Base-by-base conservation (phyloP, 2,329 filamentous ascomycete species). In the Elsinoe necatrix region DNA sequence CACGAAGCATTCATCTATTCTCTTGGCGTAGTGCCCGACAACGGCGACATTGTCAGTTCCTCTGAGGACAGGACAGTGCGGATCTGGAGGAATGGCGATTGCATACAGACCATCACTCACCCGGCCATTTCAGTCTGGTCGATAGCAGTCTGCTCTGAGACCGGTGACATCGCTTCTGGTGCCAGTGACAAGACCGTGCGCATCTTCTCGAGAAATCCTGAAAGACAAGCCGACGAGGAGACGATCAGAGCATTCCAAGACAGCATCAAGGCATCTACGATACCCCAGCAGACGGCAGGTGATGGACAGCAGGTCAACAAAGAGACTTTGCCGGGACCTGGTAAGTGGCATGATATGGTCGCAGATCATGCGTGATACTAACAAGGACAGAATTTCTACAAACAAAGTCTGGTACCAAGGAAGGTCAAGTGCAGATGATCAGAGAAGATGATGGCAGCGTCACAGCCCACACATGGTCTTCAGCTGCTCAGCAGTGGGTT, bases 1-100 rank as follows among this genome's bases (percentile, higher is more conserved):
- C 95, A 98, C 65, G 90, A 95, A 57, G 95, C 86, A 67, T 98
- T 95, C 68, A 93, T 98, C 58, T 98, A 98, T 71, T 86, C 87
- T 5, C 74, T 98, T 12, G 79, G 86, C 1, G 79, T 81, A 20
- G 74, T 95, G 8, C 87, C 92, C 0, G 48, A 52, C 4, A 84
- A 86, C 0, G 92, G 92, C 4, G 90, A 96, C 67, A 77, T 98
- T 27, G 86, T 95, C 50, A 97, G 92, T 69, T 84, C 89, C 1
- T 90, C 90, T 16, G 93, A 98, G 71, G 93, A 98, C 71, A 82
- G 93, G n/a, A 96, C 93, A 0, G 82, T 95, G 31, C 82, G 89
- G 54, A 77, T 98, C 67, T 98, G 95, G 93, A 85, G 81, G 63
- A 87, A 86, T 43, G 80, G 76, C 12, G 79, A 90, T 57, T 97